Evolutionary conservation across 2,329 filamentous ascomycete species (phyloP).

Genomic region (Phialocephala subalpina): DNA sequence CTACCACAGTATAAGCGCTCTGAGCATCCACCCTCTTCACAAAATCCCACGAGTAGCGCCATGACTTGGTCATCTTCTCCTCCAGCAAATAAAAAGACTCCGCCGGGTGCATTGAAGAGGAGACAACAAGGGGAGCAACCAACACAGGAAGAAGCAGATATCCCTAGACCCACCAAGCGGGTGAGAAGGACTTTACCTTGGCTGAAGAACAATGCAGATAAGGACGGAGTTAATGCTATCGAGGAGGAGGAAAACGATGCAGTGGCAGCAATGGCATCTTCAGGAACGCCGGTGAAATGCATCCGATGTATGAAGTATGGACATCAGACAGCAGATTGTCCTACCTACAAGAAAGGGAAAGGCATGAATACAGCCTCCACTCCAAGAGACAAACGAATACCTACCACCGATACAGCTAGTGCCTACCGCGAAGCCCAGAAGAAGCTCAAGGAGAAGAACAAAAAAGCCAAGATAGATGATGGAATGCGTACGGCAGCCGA

Average conservation of each 20-base stretch:
- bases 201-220: slow-evolving; percentile 42
- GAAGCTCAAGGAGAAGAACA: slow-evolving; percentile 70
- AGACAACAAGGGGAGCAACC: slow-evolving; percentile 22
- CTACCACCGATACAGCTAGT: slow-evolving; percentile 79
- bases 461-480: slow-evolving; percentile 51
- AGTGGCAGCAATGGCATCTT: slow-evolving; percentile 24
- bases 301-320: slow-evolving; percentile 32
- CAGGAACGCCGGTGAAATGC: slow-evolving; percentile 31
- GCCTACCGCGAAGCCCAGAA: slow-evolving; percentile 83
- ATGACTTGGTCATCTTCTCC: slow-evolving; percentile 54
- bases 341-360: slow-evolving; percentile 29
- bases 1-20: slow-evolving; percentile 19
- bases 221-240: slow-evolving; percentile 36
- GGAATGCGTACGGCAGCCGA: slow-evolving; percentile 48
- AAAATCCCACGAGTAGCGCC: slow-evolving; percentile 40
- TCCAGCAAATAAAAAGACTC: slow-evolving; percentile 51
- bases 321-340: slow-evolving; percentile 33
- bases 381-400: slow-evolving; percentile 48
- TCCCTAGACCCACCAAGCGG: slow-evolving; percentile 45
- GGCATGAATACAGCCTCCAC: slow-evolving; percentile 43
- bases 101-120: slow-evolving; percentile 31
- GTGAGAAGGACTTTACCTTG: slow-evolving; percentile 44
- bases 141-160: slow-evolving; percentile 1
- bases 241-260: slow-evolving; percentile 33
- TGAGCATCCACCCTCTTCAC: slow-evolving; percentile 14